A percentile compares a stretch with the other conserved stretches of the same genome.
These are phyloP conservation scores for Populus nigra DNA, from an alignment of 345 rosid species.

Conservation along the genomic window DNA sequence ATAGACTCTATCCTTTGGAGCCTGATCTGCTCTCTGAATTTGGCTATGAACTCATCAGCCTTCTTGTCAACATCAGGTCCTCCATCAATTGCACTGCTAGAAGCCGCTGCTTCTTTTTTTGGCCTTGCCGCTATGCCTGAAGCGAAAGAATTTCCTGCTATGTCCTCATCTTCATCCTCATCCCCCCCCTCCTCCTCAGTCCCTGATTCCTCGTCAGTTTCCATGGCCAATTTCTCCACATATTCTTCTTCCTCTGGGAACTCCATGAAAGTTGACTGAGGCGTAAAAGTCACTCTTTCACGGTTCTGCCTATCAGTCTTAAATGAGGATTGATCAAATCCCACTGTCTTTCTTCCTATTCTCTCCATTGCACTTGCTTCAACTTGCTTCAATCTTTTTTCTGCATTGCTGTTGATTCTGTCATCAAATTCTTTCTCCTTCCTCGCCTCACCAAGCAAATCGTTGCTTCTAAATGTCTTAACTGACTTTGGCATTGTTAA, in stretches of 20 bases:
- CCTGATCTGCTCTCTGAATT: constrained; percentile 96
- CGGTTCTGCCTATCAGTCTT: constrained; percentile 22
- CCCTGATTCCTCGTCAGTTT: constrained; percentile 35
- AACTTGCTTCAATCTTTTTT: background rate
- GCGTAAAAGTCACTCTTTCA: constrained; percentile 10
- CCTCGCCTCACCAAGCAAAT: constrained; percentile 26
- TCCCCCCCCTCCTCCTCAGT: constrained; percentile 29
- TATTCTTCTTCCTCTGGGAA: constrained; percentile 22
- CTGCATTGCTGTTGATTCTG: constrained; percentile 7
- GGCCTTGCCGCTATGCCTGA: constrained; percentile 3
- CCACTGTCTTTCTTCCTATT: constrained; percentile 8
- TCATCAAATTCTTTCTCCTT: constrained; percentile 19
- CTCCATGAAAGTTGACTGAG: constrained; percentile 34
- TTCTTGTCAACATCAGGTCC: constrained; percentile 90
- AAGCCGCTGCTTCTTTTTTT: constrained; percentile 23
- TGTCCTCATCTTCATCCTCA: constrained; percentile 15
- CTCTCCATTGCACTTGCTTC: constrained; percentile 4
- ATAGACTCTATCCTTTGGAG: constrained; percentile 89
- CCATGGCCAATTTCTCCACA: constrained; percentile 31
- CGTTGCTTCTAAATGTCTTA: constrained; percentile 31
- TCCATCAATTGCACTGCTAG: constrained; percentile 35
- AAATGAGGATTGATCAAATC: constrained; percentile 27
- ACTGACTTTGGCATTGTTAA: constrained; percentile 30
- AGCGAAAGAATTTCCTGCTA: constrained; percentile 7
- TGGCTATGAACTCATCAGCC: constrained; percentile 97